Evolutionary conservation across 1,284 basidiomycete genomes (phyloP), one percentile per base, ranked within the genome.

Genomic region (Tausonia pullulans): DNA sequence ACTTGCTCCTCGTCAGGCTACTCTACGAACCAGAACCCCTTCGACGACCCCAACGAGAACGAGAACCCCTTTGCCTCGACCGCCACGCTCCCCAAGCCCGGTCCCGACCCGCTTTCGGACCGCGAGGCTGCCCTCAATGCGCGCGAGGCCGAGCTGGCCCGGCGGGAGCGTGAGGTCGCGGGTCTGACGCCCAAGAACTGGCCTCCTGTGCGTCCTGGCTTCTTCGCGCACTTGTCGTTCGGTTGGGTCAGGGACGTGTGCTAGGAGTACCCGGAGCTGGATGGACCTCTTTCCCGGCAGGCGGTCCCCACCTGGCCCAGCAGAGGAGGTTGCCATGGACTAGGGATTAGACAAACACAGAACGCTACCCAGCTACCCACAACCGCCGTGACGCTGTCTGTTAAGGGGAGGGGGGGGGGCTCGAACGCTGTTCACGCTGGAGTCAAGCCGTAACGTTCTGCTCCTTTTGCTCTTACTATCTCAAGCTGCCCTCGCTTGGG

Each of bases 91-190:
- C 27, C 27, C 27, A 27, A 27, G 27, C 27, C 27, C 27, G 27
- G 27, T 27, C 27, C 41, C 43, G 43, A 27, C 11, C 43, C 11
- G 13, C 49, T 63, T 43, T 44, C 57, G 5, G 65, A 66, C 8
- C 57, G 65, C 5, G 65, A 66, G 45, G 65, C 65, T 2, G 58
- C 58, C n/a, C 62, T 66, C 39, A 54, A 60, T 14, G 51, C 60
- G 9, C 56, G 65, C 2, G 65, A 66, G 53, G 61, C 49, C 7
- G 65, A 66, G 53, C 51, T 66, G 3, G 40, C 49, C 4, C 40
- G 58, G 40, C 58, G 65, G 48, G 65, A 66, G 58, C 39, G 45
- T 3, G 61, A 54, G 51, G 45, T 66, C 58, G 49, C 45, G 6
- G 61, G 61, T 39, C 45, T 62, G 4, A 11, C 51, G 39, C 61